Percentiles rank a stretch among this genome's conserved stretches.
Conservation (phyloP, 2,329 filamentous ascomycete species). For the Cladosporium sp. region DNA sequence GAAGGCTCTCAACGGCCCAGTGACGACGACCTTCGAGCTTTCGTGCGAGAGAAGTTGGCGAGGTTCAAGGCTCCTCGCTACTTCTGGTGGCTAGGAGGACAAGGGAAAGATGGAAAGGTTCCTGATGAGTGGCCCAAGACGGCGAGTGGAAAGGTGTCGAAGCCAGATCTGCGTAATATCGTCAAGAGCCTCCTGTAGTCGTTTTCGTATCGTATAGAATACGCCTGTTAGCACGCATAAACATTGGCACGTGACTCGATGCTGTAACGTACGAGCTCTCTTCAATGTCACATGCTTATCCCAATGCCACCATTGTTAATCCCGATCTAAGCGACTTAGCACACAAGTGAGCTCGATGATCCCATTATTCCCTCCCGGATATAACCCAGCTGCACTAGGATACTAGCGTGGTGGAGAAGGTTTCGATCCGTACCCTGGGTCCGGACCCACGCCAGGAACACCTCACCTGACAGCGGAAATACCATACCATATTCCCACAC, state of each 20-base stretch:
- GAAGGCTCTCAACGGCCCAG: background rate
- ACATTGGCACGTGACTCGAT: too few relatives aligned
- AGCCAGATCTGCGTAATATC: conserved; percentile 22
- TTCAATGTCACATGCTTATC: too few relatives aligned
- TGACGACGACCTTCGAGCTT: conserved; percentile 27
- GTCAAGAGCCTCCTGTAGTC: conserved; percentile 18
- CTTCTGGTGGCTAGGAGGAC: conserved; percentile 22
- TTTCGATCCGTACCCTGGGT: background rate
- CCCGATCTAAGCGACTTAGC: too few relatives aligned
- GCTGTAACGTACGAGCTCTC: too few relatives aligned
- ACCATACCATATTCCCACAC: background rate
- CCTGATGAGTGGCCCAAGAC: conserved; percentile 26
- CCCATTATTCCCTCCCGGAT: too few relatives aligned
- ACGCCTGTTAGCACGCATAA: background rate
- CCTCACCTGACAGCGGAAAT: background rate
- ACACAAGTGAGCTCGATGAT: too few relatives aligned
- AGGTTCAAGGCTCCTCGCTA: conserved; percentile 25
- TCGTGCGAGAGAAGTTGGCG: conserved; percentile 34
- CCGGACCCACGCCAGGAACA: background rate
- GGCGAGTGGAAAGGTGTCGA: conserved; percentile 25
- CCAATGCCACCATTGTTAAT: too few relatives aligned
- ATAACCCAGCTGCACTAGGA: too few relatives aligned
- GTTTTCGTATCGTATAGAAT: background rate
- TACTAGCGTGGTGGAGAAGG: background rate
- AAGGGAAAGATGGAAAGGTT: conserved; percentile 16